These are phyloP conservation scores for Botrytis paeoniae DNA, from an alignment of 2,329 filamentous ascomycete species.

Conservation along the genomic window DNA sequence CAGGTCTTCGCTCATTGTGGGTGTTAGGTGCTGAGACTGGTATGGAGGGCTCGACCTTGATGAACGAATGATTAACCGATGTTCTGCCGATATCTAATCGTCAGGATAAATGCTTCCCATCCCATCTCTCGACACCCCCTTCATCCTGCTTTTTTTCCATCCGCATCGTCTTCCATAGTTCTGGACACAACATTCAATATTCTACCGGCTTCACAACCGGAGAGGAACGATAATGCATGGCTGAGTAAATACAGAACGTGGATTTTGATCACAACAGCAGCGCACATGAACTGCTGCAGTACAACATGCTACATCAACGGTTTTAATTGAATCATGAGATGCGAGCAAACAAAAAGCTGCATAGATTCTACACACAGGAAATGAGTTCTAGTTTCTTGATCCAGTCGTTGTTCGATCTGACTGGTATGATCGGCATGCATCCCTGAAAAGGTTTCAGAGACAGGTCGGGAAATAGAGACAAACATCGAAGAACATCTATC, in stretches of 20 bases:
- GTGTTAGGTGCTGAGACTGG: background rate
- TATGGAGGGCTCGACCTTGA: background rate
- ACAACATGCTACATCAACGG: background rate
- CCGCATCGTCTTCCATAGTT: background rate
- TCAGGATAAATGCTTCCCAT: background rate
- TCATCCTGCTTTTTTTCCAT: background rate
- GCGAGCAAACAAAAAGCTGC: background rate
- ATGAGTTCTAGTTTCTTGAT: background rate
- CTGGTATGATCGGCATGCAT: background rate
- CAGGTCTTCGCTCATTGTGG: conserved; percentile 44
- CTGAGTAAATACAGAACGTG: background rate
- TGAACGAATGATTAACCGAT: background rate
- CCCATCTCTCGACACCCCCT: background rate
- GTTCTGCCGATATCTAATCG: background rate
- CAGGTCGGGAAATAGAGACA: conserved; percentile 5
- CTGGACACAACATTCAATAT: background rate
- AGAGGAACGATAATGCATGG: background rate
- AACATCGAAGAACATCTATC: background rate
- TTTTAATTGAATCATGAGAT: background rate
- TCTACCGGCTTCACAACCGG: too few species aligned
- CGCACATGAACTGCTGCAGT: background rate
- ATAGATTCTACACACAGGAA: background rate
- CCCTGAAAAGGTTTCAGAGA: background rate
- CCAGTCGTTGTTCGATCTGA: background rate
- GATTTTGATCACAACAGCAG: conserved; percentile 7